Conservation (phyloP, 371 early-diverging fungal species). For the Gilbertella persicaria region DNA sequence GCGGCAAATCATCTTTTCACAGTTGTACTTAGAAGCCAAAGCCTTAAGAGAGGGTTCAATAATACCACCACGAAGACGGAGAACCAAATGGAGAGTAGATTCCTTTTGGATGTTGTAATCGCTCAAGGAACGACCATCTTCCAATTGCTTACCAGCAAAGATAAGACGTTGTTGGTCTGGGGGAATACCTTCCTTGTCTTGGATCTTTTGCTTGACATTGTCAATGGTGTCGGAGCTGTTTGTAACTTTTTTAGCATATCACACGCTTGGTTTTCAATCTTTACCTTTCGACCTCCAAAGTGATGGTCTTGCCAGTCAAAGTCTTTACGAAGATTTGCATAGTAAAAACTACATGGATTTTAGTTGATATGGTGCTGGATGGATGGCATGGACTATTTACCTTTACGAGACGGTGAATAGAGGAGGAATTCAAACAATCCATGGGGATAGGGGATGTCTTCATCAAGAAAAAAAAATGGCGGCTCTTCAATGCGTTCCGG, state of each 20-base stretch:
- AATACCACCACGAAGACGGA: constrained; percentile 97
- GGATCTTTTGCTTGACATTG: constrained; percentile 97
- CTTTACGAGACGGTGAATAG: constrained; percentile 34
- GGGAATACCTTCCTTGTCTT: constrained; percentile 97
- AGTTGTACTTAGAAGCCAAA: constrained; percentile 98
- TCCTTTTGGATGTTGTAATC: constrained; percentile 96
- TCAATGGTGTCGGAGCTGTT: constrained; percentile 90
- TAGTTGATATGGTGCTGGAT: background rate
- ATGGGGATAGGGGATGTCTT: no score
- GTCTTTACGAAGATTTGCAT: constrained; percentile 86
- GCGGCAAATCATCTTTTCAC: constrained; percentile 99
- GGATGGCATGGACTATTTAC: constrained; percentile 21
- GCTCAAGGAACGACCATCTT: constrained; percentile 92
- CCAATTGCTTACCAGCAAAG: constrained; percentile 99
- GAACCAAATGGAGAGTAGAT: constrained; percentile 98
- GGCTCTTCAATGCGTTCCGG: no score
- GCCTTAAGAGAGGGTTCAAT: constrained; percentile 97
- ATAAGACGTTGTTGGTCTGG: constrained; percentile 99
- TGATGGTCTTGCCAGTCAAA: constrained; percentile 85
- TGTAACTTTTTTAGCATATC: constrained; percentile 65
- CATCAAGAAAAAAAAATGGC: no score
- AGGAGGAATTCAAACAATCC: constrained; percentile 30
- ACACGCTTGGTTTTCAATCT: constrained; percentile 87
- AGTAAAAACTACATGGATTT: constrained; percentile 18
- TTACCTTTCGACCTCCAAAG: constrained; percentile 94